phyloP scores from a whole-genome alignment of 306 rosid species.

The Cicer yamashitae region DNA sequence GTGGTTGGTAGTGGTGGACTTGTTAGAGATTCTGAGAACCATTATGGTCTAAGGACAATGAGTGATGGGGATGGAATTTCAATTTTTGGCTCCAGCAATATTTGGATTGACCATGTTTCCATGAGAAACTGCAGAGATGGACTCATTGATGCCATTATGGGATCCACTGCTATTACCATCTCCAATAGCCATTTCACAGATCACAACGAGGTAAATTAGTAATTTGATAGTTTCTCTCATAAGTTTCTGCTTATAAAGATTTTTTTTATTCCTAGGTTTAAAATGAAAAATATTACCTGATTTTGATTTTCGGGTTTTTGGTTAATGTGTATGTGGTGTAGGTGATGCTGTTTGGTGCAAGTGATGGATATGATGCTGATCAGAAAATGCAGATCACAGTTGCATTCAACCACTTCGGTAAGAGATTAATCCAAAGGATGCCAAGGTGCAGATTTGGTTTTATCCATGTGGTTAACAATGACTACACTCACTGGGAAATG shows the following conservation, averaged over 20 bases:
- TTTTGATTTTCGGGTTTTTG: neutral
- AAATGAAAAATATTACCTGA: conserved; percentile 16
- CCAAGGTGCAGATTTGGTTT: conserved; percentile 85
- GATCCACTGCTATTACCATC: conserved; percentile 87
- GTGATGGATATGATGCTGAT: conserved; percentile 54
- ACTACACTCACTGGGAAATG: conserved; percentile 88
- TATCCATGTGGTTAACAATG: conserved; percentile 81
- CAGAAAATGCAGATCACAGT: conserved; percentile 75
- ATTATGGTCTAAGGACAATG: conserved; percentile 61
- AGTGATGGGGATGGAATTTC: conserved; percentile 94
- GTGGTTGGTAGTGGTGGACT: conserved; percentile 55
- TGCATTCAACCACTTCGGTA: conserved; percentile 89
- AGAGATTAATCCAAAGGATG: conserved; percentile 84
- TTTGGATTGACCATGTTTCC: conserved; percentile 93
- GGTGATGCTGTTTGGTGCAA: conserved; percentile 92
- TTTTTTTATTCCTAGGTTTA: neutral
- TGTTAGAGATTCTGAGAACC: conserved; percentile 59
- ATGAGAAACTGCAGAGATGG: conserved; percentile 73
- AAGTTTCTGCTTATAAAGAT: neutral
- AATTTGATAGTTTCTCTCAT: neutral
- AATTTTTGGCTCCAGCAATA: conserved; percentile 68
- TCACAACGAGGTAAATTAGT: conserved; percentile 66
- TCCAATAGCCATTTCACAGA: conserved; percentile 82
- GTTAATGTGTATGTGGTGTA: conserved; percentile 38
- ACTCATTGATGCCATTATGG: conserved; percentile 69